These are phyloP conservation scores for Leccinum pellstonianum DNA, from an alignment of 768 basidiomycete genomes.

Conservation along the genomic window DNA sequence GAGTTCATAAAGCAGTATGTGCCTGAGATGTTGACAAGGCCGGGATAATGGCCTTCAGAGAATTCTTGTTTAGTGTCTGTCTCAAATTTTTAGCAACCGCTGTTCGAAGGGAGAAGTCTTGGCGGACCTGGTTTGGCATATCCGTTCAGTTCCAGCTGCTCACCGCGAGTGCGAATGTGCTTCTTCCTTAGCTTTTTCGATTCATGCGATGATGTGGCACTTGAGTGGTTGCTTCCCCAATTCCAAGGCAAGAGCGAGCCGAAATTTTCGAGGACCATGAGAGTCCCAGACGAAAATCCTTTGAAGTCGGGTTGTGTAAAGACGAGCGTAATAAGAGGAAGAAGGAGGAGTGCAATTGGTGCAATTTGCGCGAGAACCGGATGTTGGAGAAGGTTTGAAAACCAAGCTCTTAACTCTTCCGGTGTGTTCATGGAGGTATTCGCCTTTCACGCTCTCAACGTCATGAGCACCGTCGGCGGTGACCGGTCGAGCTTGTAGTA, in stretches of 20 bases:
- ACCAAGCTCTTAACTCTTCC: constrained; percentile 41
- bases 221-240: constrained; percentile 43
- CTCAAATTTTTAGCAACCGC: constrained; percentile 1
- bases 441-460: constrained; percentile 27
- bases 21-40: constrained; percentile 92
- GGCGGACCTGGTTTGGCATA: constrained; percentile 32
- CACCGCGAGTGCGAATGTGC: constrained; percentile 49
- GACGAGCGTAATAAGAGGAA: constrained; percentile 37
- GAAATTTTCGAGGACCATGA: constrained; percentile 60
- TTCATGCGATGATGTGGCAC: constrained; percentile 26
- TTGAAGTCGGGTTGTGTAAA: constrained; percentile 28
- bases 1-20: constrained; percentile 99
- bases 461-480: constrained; percentile 27
- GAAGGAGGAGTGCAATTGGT: constrained; percentile 47
- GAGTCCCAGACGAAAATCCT: constrained; percentile 30
- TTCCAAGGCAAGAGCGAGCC: constrained; percentile 61
- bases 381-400: constrained; percentile 37
- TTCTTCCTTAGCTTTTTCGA: constrained; percentile 51
- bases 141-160: constrained; percentile 51
- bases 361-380: constrained; percentile 54
- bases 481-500: constrained; percentile 14
- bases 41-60: constrained; percentile 65
- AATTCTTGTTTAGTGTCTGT: constrained; percentile 27
- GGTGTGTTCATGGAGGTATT: constrained; percentile 43
- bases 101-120: not conserved